phyloP scores from a whole-genome alignment of 2,329 filamentous ascomycete genomes.

The Pestalotiopsis sp. region DNA sequence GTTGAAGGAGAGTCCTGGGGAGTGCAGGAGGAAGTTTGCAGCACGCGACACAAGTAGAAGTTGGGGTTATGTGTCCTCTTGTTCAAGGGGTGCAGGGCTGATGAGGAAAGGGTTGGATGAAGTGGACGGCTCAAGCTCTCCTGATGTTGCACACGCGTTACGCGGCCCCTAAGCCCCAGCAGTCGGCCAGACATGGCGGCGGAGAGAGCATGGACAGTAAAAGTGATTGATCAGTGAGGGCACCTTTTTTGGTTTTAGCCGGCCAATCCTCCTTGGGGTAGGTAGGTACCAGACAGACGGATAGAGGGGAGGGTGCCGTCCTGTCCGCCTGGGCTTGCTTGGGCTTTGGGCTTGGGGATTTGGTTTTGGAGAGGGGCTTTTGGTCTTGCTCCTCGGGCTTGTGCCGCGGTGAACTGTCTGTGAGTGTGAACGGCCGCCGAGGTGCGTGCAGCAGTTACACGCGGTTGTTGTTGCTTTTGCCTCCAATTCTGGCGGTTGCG shows the following conservation, averaged over 20 bases:
- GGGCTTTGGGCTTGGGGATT: too few species aligned
- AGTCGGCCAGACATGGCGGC: constrained; percentile 14
- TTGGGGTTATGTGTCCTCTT: constrained; percentile 16
- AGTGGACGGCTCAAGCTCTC: constrained; percentile 1
- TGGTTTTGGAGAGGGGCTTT: too few species aligned
- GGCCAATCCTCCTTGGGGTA: not conserved
- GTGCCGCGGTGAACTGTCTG: not conserved
- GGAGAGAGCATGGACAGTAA: constrained; percentile 8
- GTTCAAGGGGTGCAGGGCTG: constrained; percentile 12
- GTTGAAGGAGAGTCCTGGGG: constrained; percentile 15
- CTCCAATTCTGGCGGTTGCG: not conserved
- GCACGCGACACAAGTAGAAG: constrained; percentile 12
- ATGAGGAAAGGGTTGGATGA: not conserved
- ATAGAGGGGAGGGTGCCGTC: not conserved
- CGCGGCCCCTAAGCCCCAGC: constrained; percentile 13
- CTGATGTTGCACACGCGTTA: constrained; percentile 8
- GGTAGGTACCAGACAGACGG: not conserved
- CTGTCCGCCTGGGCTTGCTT: not conserved
- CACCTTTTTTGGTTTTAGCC: not conserved
- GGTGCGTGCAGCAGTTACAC: not conserved
- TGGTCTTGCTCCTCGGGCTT: too few species aligned
- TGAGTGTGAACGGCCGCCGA: not conserved
- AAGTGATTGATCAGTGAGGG: too few species aligned
- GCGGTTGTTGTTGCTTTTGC: not conserved
- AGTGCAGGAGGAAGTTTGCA: constrained; percentile 16